Evolutionary conservation across 331 rosid species (phyloP).

Genomic region (Quercus tomentella): DNA sequence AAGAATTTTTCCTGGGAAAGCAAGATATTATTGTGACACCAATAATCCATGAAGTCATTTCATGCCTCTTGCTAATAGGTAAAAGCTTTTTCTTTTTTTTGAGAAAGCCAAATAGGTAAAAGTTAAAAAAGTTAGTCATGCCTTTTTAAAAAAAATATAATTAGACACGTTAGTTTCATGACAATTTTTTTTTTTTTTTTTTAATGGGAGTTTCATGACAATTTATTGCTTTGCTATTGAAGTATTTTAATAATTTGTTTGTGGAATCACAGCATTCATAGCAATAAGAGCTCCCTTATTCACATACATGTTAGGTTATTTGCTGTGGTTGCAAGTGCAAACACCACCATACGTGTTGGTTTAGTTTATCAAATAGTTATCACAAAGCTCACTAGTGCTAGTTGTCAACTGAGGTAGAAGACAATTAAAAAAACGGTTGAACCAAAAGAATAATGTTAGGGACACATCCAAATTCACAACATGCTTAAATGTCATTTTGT

Average conservation of each 20-base stretch:
- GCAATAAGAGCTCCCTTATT: not conserved
- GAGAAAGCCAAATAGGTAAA: not conserved
- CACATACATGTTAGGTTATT: too few relatives aligned
- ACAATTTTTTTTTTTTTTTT: not conserved
- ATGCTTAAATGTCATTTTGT: too few relatives aligned
- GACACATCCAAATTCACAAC: too few relatives aligned
- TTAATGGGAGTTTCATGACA: not conserved
- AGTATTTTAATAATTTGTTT: not conserved
- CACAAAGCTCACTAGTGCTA: too few relatives aligned
- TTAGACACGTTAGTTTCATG: not conserved
- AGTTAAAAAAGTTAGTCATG: not conserved
- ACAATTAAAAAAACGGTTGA: too few relatives aligned
- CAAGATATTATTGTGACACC: not conserved
- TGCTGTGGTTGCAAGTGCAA: too few relatives aligned
- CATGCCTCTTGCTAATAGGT: not conserved
- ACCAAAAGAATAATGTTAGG: too few relatives aligned
- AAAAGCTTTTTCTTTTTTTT: not conserved
- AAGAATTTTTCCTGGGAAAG: not conserved
- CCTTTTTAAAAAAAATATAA: not conserved
- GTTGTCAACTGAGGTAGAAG: too few relatives aligned
- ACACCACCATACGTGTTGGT: too few relatives aligned
- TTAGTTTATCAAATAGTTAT: too few relatives aligned
- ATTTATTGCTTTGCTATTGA: not conserved
- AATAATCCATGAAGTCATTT: not conserved
- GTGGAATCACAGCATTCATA: not conserved